Conservation (phyloP, 1,284 basidiomycete genomes). For the Melampsora americana region DNA sequence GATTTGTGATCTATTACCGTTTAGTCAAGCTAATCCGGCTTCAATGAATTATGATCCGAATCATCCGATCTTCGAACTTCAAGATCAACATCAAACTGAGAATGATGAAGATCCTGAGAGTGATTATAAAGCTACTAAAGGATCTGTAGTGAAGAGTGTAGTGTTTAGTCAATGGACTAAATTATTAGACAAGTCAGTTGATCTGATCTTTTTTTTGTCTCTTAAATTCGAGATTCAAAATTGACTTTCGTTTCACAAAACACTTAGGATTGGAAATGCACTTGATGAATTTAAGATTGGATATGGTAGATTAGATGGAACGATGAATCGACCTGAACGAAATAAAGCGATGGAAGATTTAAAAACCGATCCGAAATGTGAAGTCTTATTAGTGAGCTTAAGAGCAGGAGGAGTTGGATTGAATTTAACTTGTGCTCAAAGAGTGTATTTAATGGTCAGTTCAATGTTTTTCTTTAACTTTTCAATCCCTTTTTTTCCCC, state of each 20-base stretch:
- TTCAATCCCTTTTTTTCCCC: slow-evolving; percentile 7
- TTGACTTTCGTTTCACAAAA: no score
- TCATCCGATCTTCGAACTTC: slow-evolving; percentile 66
- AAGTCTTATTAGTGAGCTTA: slow-evolving; percentile 82
- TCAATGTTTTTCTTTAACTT: neutral
- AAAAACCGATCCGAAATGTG: slow-evolving; percentile 72
- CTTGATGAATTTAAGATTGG: slow-evolving; percentile 70
- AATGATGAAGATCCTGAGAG: slow-evolving; percentile 27
- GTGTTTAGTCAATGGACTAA: slow-evolving; percentile 56
- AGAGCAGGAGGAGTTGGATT: slow-evolving; percentile 88
- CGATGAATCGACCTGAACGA: slow-evolving; percentile 82
- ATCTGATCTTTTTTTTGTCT: no score
- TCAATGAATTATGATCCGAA: slow-evolving; percentile 81
- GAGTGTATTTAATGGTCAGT: slow-evolving; percentile 51
- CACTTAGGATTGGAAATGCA: slow-evolving; percentile 67
- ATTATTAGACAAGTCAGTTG: slow-evolving; percentile 51
- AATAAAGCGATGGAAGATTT: slow-evolving; percentile 71
- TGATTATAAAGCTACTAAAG: neutral
- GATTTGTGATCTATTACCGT: slow-evolving; percentile 68
- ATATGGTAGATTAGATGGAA: slow-evolving; percentile 85
- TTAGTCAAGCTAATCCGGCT: slow-evolving; percentile 73
- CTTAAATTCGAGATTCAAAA: no score
- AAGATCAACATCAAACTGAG: slow-evolving; percentile 64
- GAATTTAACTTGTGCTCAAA: slow-evolving; percentile 52
- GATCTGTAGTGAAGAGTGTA: slow-evolving; percentile 52